A percentile compares a stretch with the other conserved stretches of the same genome.
These are phyloP conservation scores for Ceratocystis destructans DNA, from an alignment of 2,329 filamentous ascomycete genomes.

Conservation along the genomic window DNA sequence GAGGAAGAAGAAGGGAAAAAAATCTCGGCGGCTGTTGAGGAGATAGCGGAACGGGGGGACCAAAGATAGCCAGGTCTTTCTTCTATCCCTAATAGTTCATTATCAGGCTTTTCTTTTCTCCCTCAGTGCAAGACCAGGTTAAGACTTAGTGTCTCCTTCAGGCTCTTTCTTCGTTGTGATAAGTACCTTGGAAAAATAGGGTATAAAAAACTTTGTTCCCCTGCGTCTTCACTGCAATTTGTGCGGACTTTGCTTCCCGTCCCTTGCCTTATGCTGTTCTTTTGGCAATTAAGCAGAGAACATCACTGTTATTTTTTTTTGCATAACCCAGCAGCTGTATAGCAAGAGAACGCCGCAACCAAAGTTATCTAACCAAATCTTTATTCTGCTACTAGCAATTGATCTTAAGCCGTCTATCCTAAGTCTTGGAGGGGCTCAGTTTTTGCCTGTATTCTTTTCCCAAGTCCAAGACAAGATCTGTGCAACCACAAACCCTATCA, in stretches of 20 bases:
- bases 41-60: neutral
- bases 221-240: neutral
- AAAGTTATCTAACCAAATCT: too few relatives aligned
- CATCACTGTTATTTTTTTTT: neutral
- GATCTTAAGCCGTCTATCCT: too few relatives aligned
- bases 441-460: too few relatives aligned
- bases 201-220: neutral
- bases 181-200: neutral
- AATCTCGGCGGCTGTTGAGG: neutral
- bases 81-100: neutral
- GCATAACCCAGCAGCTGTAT: neutral
- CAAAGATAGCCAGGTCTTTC: neutral
- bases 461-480: neutral
- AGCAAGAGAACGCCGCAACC: too few relatives aligned
- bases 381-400: too few relatives aligned
- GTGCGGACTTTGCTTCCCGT: constrained; percentile 1
- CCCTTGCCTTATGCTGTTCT: neutral
- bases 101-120: neutral
- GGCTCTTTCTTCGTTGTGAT: neutral
- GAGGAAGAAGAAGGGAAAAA: neutral
- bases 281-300: neutral
- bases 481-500: neutral
- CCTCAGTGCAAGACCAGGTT: neutral
- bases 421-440: too few relatives aligned
- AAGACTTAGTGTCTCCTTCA: neutral